A percentile compares a stretch with the other conserved stretches of the same genome.
These are phyloP conservation scores for Dictyostelium firmibasis DNA, from an alignment of 78 protist genomes.

Conservation along the genomic window DNA sequence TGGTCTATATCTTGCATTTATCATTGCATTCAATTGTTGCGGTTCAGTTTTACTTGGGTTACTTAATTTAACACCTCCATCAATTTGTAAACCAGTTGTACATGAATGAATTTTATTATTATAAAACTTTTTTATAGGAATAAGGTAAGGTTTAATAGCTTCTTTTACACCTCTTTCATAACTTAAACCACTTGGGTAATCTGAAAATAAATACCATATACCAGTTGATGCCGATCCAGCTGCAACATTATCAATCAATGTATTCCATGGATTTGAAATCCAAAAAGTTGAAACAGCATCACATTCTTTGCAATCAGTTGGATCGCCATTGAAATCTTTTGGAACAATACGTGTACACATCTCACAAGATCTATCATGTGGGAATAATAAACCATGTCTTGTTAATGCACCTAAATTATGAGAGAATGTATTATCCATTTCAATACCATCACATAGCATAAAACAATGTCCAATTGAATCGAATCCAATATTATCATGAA, in stretches of 20 bases:
- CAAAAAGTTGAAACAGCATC: slow-evolving; percentile 66
- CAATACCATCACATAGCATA: slow-evolving; percentile 83
- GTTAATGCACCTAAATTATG: slow-evolving; percentile 43
- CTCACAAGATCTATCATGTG: slow-evolving; percentile 57
- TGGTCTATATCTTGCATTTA: slow-evolving; percentile 29
- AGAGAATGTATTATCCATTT: slow-evolving; percentile 14
- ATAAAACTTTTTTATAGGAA: not conserved
- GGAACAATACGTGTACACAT: slow-evolving; percentile 27
- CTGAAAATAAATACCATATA: slow-evolving; percentile 58
- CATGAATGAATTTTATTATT: slow-evolving; percentile 38
- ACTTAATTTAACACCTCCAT: slow-evolving; percentile 6
- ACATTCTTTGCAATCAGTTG: slow-evolving; percentile 40
- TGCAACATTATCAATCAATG: slow-evolving; percentile 19
- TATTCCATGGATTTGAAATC: slow-evolving; percentile 49
- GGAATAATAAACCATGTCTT: slow-evolving; percentile 2
- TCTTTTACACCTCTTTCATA: not conserved
- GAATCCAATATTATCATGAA: slow-evolving; percentile 59
- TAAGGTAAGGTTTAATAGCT: not conserved
- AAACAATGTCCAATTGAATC: slow-evolving; percentile 68
- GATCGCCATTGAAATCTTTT: slow-evolving; percentile 44
- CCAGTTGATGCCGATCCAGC: slow-evolving; percentile 42
- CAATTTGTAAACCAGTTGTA: not conserved
- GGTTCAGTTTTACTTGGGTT: not conserved
- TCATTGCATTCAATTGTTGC: not conserved
- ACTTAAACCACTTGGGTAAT: slow-evolving; percentile 41